Conservation (phyloP, 2,329 filamentous ascomycete species). For the Penicillium sp. region DNA sequence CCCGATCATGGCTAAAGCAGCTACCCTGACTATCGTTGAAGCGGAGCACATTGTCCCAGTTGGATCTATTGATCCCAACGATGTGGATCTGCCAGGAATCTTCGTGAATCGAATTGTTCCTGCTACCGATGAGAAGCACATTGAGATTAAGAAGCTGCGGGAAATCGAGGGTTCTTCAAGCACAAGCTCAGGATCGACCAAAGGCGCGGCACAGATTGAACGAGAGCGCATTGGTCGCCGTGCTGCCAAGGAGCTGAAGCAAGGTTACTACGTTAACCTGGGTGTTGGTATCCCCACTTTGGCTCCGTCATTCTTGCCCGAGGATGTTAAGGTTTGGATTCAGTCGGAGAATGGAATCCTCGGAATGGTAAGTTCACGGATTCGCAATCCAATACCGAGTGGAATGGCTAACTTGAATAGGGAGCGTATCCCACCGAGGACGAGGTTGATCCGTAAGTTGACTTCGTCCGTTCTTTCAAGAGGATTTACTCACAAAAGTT, state of each 20-base stretch:
- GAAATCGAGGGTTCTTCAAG: conserved; percentile 44
- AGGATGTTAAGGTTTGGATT: conserved; percentile 74
- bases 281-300: conserved; percentile 68
- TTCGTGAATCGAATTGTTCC: conserved; percentile 82
- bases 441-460: conserved; percentile 64
- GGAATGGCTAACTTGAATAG: conserved; percentile 22
- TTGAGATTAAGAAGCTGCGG: conserved; percentile 70
- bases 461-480: background rate
- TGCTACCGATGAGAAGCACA: conserved; percentile 69
- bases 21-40: conserved; percentile 77
- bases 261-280: conserved; percentile 47
- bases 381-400: conserved; percentile 16
- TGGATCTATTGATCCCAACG: conserved; percentile 73
- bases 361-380: conserved; percentile 59
- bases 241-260: conserved; percentile 79
- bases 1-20: conserved; percentile 80
- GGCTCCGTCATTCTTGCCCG: conserved; percentile 75
- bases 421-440: conserved; percentile 76
- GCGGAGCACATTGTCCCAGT: conserved; percentile 80
- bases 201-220: conserved; percentile 39
- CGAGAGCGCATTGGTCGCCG: conserved; percentile 71
- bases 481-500: background rate
- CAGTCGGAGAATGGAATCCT: conserved; percentile 87
- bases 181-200: conserved; percentile 41
- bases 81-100: conserved; percentile 79